These are phyloP conservation scores for Gnaphalium uliginosum DNA, from an alignment of 129 eudicot species.

Conservation along the genomic window DNA sequence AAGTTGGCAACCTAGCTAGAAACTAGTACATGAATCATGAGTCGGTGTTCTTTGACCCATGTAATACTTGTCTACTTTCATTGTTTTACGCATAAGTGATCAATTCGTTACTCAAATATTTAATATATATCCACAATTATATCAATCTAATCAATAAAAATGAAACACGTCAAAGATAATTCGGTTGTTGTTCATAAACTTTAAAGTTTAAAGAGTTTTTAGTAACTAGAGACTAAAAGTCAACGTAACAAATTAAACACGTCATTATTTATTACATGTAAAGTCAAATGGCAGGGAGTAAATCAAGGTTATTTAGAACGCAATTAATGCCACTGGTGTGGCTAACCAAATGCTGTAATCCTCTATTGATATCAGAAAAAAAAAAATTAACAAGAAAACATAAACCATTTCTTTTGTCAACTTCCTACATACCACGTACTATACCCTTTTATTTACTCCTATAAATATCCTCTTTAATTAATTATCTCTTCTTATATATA, in stretches of 20 bases:
- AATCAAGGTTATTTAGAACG: conserved; percentile 20
- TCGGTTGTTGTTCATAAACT: neutral
- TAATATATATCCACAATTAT: too few species aligned
- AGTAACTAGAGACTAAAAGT: neutral
- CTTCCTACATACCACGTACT: conserved; percentile 27
- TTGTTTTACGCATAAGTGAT: neutral
- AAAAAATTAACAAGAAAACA: conserved; percentile 7
- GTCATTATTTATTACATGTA: conserved; percentile 2
- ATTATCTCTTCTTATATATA: conserved; percentile 33
- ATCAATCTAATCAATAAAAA: neutral
- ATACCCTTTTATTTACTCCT: conserved; percentile 34
- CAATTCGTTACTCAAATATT: neutral
- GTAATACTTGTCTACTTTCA: neutral
- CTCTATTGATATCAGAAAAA: neutral
- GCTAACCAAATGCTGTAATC: conserved; percentile 48
- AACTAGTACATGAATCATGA: neutral
- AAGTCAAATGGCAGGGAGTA: conserved; percentile 30
- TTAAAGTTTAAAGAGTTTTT: too few species aligned
- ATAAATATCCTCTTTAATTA: conserved; percentile 34
- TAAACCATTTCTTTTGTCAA: conserved; percentile 36
- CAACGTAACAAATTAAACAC: neutral
- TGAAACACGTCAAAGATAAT: neutral
- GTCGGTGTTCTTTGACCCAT: conserved; percentile 6
- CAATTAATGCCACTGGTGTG: conserved; percentile 49
- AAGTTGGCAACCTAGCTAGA: conserved; percentile 10